Conservation (phyloP, 148 eudicot genomes). For the Polygonum aviculare region DNA sequence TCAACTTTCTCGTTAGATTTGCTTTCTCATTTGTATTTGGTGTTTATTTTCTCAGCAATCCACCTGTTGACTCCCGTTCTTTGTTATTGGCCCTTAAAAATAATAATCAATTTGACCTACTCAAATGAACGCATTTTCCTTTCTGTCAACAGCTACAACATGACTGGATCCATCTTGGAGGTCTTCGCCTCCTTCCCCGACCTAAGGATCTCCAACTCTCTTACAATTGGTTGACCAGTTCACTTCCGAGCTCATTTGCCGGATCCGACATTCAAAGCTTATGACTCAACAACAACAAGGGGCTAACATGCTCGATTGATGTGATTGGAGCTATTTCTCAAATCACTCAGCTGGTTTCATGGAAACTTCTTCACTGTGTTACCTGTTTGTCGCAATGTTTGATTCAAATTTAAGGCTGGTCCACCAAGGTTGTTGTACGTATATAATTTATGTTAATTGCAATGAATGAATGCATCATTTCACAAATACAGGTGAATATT, state of each 20-base stretch:
- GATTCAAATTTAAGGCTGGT: no score
- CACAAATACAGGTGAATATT: no score
- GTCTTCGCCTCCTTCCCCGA: slow-evolving; percentile 32
- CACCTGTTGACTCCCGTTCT: no score
- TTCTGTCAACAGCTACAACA: slow-evolving; percentile 25
- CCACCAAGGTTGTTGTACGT: no score
- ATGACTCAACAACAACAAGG: slow-evolving; percentile 49
- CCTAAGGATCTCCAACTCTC: slow-evolving; percentile 34
- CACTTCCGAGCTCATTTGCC: slow-evolving; percentile 28
- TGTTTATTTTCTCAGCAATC: no score
- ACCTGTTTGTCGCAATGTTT: no score
- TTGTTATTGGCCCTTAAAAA: no score
- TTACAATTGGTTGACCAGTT: slow-evolving; percentile 44
- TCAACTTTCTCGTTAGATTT: no score
- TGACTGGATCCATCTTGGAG: slow-evolving; percentile 46
- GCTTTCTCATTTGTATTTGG: no score
- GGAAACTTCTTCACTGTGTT: slow-evolving; percentile 34
- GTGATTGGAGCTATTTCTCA: slow-evolving; percentile 34
- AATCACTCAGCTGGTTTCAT: slow-evolving; percentile 47
- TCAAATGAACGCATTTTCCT: slow-evolving; percentile 22
- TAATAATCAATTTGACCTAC: slow-evolving; percentile 22
- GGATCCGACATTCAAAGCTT: slow-evolving; percentile 30
- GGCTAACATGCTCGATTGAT: slow-evolving; percentile 31
- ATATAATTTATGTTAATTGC: no score
- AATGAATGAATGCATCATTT: no score